A percentile compares a stretch with the other conserved stretches of the same genome.
These are phyloP conservation scores for Geotrichum histeridarum DNA, from an alignment of 1,139 yeast genomes.

Conservation along the genomic window DNA sequence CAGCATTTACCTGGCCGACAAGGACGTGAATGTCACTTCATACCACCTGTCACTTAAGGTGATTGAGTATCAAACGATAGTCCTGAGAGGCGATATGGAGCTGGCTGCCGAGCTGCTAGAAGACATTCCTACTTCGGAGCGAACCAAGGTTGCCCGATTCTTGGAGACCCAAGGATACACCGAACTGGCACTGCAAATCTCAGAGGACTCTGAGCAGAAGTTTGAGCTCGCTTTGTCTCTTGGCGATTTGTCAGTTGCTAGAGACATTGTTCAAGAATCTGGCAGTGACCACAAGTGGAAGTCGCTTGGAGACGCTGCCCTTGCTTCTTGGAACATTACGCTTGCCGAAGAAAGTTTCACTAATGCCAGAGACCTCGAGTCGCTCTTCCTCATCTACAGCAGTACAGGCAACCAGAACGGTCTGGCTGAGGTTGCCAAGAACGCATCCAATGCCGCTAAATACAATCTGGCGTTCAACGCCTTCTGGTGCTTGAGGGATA, in stretches of 20 bases:
- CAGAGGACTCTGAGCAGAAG: conserved; percentile 80
- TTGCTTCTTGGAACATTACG: conserved; percentile 70
- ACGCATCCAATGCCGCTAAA: conserved; percentile 66
- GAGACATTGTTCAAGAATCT: conserved; percentile 54
- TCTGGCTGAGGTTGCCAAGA: conserved; percentile 52
- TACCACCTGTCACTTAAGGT: conserved; percentile 81
- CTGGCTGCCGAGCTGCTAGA: conserved; percentile 64
- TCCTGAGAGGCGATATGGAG: conserved; percentile 86
- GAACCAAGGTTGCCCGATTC: conserved; percentile 80
- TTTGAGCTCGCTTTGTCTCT: conserved; percentile 75
- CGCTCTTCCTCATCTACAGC: conserved; percentile 75
- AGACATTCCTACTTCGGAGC: conserved; percentile 61
- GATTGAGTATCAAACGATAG: conserved; percentile 90
- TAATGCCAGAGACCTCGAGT: conserved; percentile 75
- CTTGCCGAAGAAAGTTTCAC: conserved; percentile 78
- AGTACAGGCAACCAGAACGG: conserved; percentile 67
- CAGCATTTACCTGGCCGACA: conserved; percentile 83
- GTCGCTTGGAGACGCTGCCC: conserved; percentile 81
- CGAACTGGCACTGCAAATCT: conserved; percentile 73
- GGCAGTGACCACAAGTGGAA: conserved; percentile 74
- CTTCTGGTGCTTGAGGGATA: conserved; percentile 79
- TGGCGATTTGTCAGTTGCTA: conserved; percentile 65
- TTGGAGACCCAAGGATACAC: conserved; percentile 86
- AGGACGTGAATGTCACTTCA: conserved; percentile 76
- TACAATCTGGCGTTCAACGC: conserved; percentile 91